Percentiles rank a stretch among this genome's conserved stretches.
phyloP scores from a whole-genome alignment of 257 asterid species.

The Jaltomata sinuosa region DNA sequence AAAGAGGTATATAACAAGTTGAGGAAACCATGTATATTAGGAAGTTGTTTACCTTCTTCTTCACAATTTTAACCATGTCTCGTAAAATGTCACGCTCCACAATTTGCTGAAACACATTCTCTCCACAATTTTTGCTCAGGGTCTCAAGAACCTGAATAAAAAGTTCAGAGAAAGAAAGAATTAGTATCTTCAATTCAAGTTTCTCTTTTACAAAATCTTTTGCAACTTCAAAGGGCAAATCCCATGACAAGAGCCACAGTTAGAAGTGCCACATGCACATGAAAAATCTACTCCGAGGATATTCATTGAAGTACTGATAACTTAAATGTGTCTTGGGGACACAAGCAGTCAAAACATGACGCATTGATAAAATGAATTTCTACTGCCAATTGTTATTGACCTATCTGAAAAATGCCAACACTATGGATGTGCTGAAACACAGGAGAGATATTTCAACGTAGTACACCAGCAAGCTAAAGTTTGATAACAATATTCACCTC shows the following conservation, averaged over 20 bases:
- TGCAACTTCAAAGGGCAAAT: neutral
- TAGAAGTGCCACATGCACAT: neutral
- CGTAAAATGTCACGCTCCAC: conserved; percentile 83
- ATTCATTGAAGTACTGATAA: neutral
- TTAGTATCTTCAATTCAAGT: neutral
- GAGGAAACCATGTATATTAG: neutral
- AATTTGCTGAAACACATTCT: conserved; percentile 74
- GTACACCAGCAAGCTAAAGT: neutral
- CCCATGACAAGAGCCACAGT: neutral
- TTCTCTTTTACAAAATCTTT: neutral
- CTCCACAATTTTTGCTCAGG: conserved; percentile 94
- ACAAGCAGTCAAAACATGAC: neutral
- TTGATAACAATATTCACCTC: neutral
- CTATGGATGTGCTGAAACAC: neutral
- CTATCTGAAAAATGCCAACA: neutral
- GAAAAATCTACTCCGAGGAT: neutral
- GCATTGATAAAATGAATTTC: neutral
- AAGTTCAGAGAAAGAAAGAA: neutral
- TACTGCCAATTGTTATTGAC: neutral
- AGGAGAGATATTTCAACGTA: neutral
- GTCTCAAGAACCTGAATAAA: conserved; percentile 83
- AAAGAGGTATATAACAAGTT: neutral
- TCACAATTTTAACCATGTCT: conserved; percentile 94
- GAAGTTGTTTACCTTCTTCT: conserved; percentile 55
- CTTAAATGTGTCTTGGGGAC: neutral